Base-by-base conservation (phyloP, 345 rosid genomes). In the Lumnitzera racemosa region DNA sequence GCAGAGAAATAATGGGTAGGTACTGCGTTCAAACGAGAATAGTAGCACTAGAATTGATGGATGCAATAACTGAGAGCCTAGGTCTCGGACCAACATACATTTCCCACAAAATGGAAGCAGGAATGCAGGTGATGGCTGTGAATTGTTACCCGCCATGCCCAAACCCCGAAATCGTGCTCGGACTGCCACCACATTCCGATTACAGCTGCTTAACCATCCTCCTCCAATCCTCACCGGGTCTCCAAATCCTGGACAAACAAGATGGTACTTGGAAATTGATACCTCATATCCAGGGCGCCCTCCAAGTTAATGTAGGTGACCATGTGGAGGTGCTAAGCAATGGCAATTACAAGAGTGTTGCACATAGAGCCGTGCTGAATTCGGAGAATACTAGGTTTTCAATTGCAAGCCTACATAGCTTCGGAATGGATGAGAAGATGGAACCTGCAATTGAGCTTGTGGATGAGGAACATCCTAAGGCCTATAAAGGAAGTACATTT, bases 271-370 rank as follows among this genome's bases (percentile, higher is more conserved):
- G 95, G 95, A 67, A 55, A 46, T 4, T 29, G 5, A 76, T 80
- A 59, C 88, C 90, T 0, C 23, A 67, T n/a, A 43, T 70, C 54
- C 58, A 47, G 2, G 90, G 88, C 2, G 82, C 79, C 14, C 81
- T 90, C 15, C 82, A 81, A 65, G 90, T 87, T 14, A 82, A 79
- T 36, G 57, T 83, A 2, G 90, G 97, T 0, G 90, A 87, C 62
- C 95, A 83, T 55, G 57, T 85, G 8, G 87, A 83, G 68, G 90
- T 83, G 1, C 75, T 85, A 5, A 87, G 90, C 81, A 85, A 90
- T 49, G 95, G 92, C 24, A 13, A 68, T 3, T 83, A 74, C 78
- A 81, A 80, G 61, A 83, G 88, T 24, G 70, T 83, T 1, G 58
- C 78, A 49, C 91, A 87, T 31, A 75, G 82, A 73, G 90, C 67